phyloP scores from a whole-genome alignment of 352 stramenopile species.

The Phytophthora hybrid region DNA sequence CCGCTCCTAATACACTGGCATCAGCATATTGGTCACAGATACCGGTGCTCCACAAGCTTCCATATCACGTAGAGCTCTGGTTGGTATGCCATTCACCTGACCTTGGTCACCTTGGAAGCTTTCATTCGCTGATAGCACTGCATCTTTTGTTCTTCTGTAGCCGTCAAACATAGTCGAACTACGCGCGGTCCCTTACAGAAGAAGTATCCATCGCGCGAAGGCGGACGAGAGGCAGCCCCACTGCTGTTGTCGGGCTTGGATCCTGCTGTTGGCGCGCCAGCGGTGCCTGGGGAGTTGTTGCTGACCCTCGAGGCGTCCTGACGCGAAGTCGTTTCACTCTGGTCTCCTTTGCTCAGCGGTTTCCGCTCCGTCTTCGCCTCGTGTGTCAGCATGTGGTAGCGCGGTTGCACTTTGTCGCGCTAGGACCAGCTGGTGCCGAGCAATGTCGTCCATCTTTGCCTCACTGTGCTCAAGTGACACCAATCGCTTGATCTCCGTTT shows the following conservation, averaged over 20 bases:
- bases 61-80: not conserved
- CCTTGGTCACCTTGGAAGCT: not conserved
- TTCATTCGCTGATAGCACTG: not conserved
- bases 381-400: no score
- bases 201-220: not conserved
- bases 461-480: not conserved
- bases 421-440: not conserved
- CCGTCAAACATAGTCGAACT: not conserved
- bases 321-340: no score
- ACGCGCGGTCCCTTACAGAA: not conserved
- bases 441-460: not conserved
- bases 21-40: not conserved
- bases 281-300: not conserved
- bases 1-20: not conserved
- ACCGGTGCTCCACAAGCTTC: not conserved
- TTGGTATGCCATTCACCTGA: not conserved
- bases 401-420: no score
- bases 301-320: not conserved
- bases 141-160: not conserved
- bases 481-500: conserved; percentile 4
- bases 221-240: no score
- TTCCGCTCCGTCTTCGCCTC: no score
- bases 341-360: no score
- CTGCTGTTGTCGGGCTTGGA: no score
- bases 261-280: no score